Conservation (phyloP, 1,139 yeast genomes). For the Fermentozyma sake region DNA sequence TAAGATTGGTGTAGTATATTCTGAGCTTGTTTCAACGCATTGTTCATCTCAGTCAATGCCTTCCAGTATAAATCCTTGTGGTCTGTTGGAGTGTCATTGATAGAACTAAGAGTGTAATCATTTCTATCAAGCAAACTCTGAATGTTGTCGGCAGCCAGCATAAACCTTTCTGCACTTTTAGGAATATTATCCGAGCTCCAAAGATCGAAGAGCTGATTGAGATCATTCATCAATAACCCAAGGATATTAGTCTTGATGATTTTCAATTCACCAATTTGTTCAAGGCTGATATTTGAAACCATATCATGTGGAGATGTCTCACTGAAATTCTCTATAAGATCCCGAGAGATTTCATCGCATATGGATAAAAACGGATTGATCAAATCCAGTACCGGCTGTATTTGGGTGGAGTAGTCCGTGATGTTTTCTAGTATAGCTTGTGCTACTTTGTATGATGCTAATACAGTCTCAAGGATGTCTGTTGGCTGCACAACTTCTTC, state of each 20-base stretch:
- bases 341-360: conserved; percentile 19
- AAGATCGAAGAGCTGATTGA: conserved; percentile 13
- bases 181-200: conserved; percentile 26
- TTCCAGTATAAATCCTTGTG: conserved; percentile 29
- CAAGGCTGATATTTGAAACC: conserved; percentile 21
- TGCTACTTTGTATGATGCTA: conserved; percentile 26
- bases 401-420: conserved; percentile 1
- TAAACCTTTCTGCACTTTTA: conserved; percentile 28
- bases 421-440: conserved; percentile 29
- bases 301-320: conserved; percentile 19
- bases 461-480: conserved; percentile 35
- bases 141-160: conserved; percentile 41
- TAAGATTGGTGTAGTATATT: conserved; percentile 21
- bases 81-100: conserved; percentile 7
- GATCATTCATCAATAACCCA: conserved; percentile 15
- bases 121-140: conserved; percentile 40
- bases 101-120: conserved; percentile 17
- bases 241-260: conserved; percentile 21
- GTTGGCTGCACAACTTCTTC: conserved; percentile 34
- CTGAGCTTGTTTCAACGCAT: conserved; percentile 35
- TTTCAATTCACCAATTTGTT: conserved; percentile 22
- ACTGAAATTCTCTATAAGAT: conserved; percentile 20
- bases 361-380: conserved; percentile 15
- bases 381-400: conserved; percentile 5
- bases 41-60: conserved; percentile 34